phyloP scores from a whole-genome alignment of 2,329 filamentous ascomycete genomes.

The Didymella segeticola region DNA sequence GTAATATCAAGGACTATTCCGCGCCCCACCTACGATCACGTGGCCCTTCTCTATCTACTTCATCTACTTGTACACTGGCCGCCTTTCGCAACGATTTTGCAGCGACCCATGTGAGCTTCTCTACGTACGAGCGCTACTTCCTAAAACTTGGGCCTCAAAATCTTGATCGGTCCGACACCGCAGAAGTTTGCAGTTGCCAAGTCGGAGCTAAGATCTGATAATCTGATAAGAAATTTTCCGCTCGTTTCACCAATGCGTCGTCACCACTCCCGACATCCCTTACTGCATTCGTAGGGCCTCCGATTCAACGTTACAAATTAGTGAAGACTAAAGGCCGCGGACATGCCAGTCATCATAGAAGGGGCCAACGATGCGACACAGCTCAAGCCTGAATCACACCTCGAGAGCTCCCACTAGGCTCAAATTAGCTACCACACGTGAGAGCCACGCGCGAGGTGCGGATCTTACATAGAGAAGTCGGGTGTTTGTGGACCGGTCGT shows the following conservation, averaged over 20 bases:
- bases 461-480: neutral
- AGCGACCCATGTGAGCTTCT: neutral
- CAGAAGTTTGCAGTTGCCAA: slow-evolving; percentile 1
- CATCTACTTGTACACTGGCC: too few relatives aligned
- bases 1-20: neutral
- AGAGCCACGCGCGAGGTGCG: neutral
- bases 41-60: too few relatives aligned
- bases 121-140: too few relatives aligned
- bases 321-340: neutral
- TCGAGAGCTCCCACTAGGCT: neutral
- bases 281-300: neutral
- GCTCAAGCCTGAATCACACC: neutral
- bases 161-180: slow-evolving; percentile 11
- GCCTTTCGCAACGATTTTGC: too few relatives aligned
- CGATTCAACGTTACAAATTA: neutral
- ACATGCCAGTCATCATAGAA: neutral
- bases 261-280: neutral
- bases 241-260: neutral
- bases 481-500: slow-evolving; percentile 8
- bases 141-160: too few relatives aligned
- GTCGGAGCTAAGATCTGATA: slow-evolving; percentile 10
- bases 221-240: slow-evolving; percentile 12
- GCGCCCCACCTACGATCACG: too few relatives aligned
- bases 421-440: neutral
- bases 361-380: neutral